Conservation (phyloP, 148 eudicot genomes). For the Rhododendron vialii region DNA sequence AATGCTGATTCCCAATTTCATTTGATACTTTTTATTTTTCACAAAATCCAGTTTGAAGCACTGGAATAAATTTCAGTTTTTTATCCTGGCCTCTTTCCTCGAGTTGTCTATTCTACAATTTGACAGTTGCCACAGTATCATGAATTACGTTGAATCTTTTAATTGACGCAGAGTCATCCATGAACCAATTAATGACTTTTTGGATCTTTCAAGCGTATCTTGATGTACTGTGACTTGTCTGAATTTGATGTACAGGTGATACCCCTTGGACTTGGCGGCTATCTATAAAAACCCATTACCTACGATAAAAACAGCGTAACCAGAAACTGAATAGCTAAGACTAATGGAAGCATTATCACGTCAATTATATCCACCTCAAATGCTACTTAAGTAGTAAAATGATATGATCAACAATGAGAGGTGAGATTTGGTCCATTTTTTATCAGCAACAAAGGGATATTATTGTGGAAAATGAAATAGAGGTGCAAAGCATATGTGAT, state of each 20-base stretch:
- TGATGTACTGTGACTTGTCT: background rate
- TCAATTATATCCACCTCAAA: background rate
- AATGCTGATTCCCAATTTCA: background rate
- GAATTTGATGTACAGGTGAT: background rate
- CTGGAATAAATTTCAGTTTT: background rate
- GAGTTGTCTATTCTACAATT: background rate
- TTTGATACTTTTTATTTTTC: background rate
- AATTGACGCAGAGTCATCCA: background rate
- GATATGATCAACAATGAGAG: background rate
- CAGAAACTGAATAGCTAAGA: background rate
- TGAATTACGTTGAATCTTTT: background rate
- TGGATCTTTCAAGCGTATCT: background rate
- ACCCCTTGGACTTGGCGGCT: background rate
- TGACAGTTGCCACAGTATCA: background rate
- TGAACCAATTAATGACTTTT: background rate
- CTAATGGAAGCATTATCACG: background rate
- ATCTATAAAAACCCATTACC: background rate
- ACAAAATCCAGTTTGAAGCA: background rate
- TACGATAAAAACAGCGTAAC: background rate
- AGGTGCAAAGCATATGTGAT: background rate
- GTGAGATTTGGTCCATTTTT: background rate
- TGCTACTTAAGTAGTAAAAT: background rate
- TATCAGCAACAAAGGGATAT: background rate
- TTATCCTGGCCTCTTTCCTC: background rate
- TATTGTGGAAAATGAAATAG: background rate